Evolutionary conservation across 2,329 filamentous ascomycete genomes (phyloP).

Genomic region (Monosporascus sp.): DNA sequence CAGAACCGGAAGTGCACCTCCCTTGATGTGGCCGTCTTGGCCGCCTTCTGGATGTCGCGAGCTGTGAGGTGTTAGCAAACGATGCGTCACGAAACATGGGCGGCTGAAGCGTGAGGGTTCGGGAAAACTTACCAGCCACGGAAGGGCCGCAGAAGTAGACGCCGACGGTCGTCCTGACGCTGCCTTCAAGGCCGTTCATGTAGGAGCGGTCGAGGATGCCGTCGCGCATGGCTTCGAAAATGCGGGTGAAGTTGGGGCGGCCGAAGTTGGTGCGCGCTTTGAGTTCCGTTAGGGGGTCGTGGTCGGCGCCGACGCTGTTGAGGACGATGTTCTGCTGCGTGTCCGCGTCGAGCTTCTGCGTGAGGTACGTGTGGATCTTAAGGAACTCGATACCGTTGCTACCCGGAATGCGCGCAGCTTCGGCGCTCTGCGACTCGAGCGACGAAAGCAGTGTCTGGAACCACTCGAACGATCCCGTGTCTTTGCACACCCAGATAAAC

Average conservation of each 20-base stretch:
- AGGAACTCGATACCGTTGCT: slow-evolving; percentile 76
- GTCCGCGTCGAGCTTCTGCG: slow-evolving; percentile 85
- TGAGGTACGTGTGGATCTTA: slow-evolving; percentile 96
- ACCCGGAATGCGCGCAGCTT: slow-evolving; percentile 61
- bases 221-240: slow-evolving; percentile 81
- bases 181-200: slow-evolving; percentile 72
- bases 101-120: neutral
- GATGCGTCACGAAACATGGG: neutral
- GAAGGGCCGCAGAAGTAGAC: slow-evolving; percentile 98
- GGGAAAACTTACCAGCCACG: slow-evolving; percentile 46
- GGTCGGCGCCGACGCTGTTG: slow-evolving; percentile 82
- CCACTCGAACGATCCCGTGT: slow-evolving; percentile 96
- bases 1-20: slow-evolving; percentile 95
- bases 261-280: slow-evolving; percentile 90
- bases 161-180: slow-evolving; percentile 77
- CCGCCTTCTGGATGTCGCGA: slow-evolving; percentile 77
- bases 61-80: slow-evolving; percentile 49
- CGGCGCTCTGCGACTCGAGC: slow-evolving; percentile 77
- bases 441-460: slow-evolving; percentile 92
- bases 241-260: slow-evolving; percentile 76
- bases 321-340: slow-evolving; percentile 95
- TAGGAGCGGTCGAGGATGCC: slow-evolving; percentile 84
- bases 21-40: slow-evolving; percentile 63
- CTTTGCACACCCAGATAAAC: slow-evolving; percentile 98
- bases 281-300: slow-evolving; percentile 89